Evolutionary conservation across 2,329 filamentous ascomycete genomes (phyloP).

Genomic region (Monosporascus cannonballus): DNA sequence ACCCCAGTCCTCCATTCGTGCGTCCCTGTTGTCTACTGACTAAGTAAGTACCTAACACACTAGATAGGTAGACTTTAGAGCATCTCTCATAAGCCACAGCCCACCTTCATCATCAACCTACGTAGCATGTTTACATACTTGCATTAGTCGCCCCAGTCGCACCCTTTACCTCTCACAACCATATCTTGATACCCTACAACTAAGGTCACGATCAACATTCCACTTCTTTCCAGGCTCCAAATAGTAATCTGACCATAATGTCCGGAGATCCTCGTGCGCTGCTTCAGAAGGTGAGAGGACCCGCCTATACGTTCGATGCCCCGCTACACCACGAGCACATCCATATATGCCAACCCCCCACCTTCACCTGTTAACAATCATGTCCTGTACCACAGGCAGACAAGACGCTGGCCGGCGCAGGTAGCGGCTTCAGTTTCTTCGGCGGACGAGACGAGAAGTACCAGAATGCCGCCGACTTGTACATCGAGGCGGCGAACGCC

Average conservation of each 20-base stretch:
- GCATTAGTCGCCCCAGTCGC: background rate
- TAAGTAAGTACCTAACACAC: too few species aligned
- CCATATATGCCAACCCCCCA: slow-evolving; percentile 21
- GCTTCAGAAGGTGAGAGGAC: slow-evolving; percentile 61
- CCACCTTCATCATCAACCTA: background rate
- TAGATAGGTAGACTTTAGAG: background rate
- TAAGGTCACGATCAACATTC: background rate
- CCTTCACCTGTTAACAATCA: slow-evolving; percentile 10
- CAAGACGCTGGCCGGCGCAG: slow-evolving; percentile 68
- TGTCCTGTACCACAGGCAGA: slow-evolving; percentile 61
- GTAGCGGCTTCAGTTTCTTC: slow-evolving; percentile 83
- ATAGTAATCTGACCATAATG: slow-evolving; percentile 41
- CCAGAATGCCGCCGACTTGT: slow-evolving; percentile 82
- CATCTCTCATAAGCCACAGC: background rate
- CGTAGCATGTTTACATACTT: background rate
- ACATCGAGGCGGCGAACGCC: slow-evolving; percentile 82
- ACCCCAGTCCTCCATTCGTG: too few species aligned
- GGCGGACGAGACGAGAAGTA: slow-evolving; percentile 83
- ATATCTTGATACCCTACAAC: background rate
- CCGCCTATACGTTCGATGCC: background rate
- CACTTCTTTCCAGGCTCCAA: background rate
- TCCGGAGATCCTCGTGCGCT: slow-evolving; percentile 72
- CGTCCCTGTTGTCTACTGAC: too few species aligned
- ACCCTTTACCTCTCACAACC: background rate
- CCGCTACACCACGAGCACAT: background rate